Evolutionary conservation across 2,329 filamentous ascomycete species (phyloP), one percentile per base, ranked within the genome.

Genomic region (Thermomyces lanuginosus): DNA sequence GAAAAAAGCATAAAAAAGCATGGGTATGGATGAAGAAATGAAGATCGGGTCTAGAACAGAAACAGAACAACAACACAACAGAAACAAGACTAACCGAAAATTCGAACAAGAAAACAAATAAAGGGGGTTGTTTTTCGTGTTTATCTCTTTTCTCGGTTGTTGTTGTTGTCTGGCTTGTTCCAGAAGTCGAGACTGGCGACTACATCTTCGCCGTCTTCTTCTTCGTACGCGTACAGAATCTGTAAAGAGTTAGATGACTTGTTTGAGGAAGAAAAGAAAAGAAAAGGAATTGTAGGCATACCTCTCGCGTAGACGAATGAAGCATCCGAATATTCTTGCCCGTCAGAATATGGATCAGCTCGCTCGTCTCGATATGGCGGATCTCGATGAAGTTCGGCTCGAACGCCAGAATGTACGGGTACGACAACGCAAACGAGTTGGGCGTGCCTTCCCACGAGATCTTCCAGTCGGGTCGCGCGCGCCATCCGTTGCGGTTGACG

Each of bases 381-480:
- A 98, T 78, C 58, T 98, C 89, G 41, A 98, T 91, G 47, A 98
- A 98, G 46, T 89, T 92, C 19, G 83, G 74, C 57, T 98, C 89
- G 51, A 98, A 98, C 1, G 86, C 89, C 43, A 98, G 61, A 36
- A 98, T 93, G 66, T 91, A 98, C 24, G 89, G 89, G 45, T 91
- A 91, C 39, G 83, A 92, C 29, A 95, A 73, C 1, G 89, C 89
- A 53, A 98, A 98, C 31, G 75, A 76, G 43, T 82, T 77, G 21
- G 89, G 89, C 22, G 73, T 80, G 30, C 89, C 89, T 59, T 98
- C 89, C 89, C 89, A 98, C 37, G 86, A 78, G 46, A 98, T 92
- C 43, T 78, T 76, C 89, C 89, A 98, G 53, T 98, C 89, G 4
- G 84, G 83, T 44, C 84, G 69, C 28, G 86, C 86, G 36, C 89